phyloP scores from a whole-genome alignment of 306 rosid genomes.

The Citrullus mucosospermus region DNA sequence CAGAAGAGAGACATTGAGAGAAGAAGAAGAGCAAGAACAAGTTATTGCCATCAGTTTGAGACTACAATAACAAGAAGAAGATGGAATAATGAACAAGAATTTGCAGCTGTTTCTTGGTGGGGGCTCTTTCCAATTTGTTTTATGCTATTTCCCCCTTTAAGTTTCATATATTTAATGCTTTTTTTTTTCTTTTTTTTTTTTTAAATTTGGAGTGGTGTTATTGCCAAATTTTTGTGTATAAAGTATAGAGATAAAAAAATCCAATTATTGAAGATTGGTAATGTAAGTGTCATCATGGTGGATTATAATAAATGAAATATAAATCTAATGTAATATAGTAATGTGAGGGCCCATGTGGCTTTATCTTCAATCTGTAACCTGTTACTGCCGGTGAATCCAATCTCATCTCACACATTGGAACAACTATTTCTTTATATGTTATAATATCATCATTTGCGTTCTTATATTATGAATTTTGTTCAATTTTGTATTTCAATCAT shows the following conservation, averaged over 20 bases:
- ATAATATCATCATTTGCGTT: no score
- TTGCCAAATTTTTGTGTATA: background rate
- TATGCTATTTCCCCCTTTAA: background rate
- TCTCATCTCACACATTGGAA: background rate
- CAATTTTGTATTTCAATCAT: no score
- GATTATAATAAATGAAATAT: background rate
- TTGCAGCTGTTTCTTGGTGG: background rate
- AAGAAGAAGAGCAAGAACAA: background rate
- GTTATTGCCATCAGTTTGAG: background rate
- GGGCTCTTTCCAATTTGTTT: background rate
- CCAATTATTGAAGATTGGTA: background rate
- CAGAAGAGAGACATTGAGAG: background rate
- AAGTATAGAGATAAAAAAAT: background rate
- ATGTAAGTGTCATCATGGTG: background rate
- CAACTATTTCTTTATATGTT: background rate
- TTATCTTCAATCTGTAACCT: conserved; percentile 1
- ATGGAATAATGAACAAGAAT: conserved; percentile 1
- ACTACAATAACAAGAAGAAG: background rate
- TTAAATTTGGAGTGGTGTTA: background rate
- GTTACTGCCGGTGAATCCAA: background rate
- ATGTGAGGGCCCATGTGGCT: conserved; percentile 7
- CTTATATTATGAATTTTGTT: background rate
- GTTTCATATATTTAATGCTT: background rate
- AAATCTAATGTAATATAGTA: background rate
- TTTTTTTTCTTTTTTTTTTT: no score